Conservation (phyloP, 164 flowering plant species). For the Annona cherimola region DNA sequence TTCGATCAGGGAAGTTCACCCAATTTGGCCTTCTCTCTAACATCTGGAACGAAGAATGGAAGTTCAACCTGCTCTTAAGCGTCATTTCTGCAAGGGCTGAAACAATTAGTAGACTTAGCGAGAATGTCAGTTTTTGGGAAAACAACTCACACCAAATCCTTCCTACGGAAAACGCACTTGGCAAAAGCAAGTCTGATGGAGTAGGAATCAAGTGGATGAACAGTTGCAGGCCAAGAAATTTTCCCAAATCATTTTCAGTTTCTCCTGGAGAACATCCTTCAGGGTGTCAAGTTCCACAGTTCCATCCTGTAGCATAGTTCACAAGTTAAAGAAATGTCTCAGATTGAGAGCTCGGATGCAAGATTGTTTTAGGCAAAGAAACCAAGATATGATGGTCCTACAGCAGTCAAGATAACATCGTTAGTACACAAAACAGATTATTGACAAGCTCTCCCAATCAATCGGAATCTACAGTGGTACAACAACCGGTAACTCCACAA, state of each 20-base stretch:
- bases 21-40: background rate
- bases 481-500: too few species aligned
- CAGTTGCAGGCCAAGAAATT: slow-evolving; percentile 25
- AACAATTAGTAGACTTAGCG: background rate
- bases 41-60: background rate
- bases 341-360: background rate
- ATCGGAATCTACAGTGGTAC: too few species aligned
- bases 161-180: background rate
- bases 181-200: background rate
- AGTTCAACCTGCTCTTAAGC: background rate
- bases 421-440: too few species aligned
- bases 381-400: too few species aligned
- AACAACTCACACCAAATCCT: background rate
- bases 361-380: too few species aligned
- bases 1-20: background rate
- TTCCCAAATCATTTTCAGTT: slow-evolving; percentile 41
- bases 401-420: too few species aligned
- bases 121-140: background rate
- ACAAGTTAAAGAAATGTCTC: background rate
- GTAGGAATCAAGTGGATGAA: slow-evolving; percentile 10
- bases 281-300: slow-evolving; percentile 12
- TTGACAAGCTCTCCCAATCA: too few species aligned
- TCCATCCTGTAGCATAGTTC: slow-evolving; percentile 21
- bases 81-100: background rate
- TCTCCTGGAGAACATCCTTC: slow-evolving; percentile 28